Percentiles rank a stretch among this genome's conserved stretches.
These are phyloP conservation scores for Suillus placidus DNA, from an alignment of 768 basidiomycete species.

Conservation along the genomic window DNA sequence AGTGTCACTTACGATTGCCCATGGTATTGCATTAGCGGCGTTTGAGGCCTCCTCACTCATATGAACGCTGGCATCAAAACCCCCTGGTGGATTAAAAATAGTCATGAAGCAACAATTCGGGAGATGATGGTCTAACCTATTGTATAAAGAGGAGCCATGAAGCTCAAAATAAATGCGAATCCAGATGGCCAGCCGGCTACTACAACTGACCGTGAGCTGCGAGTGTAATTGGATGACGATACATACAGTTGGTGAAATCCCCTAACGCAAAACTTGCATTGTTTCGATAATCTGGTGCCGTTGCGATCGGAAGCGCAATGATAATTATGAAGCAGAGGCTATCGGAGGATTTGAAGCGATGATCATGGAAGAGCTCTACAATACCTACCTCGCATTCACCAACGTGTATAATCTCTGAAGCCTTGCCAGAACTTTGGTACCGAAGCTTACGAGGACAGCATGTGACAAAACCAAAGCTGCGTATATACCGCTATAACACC, in stretches of 20 bases:
- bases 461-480: background rate
- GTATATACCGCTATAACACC: background rate
- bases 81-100: background rate
- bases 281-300: slow-evolving; percentile 22
- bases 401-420: background rate
- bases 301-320: slow-evolving; percentile 43
- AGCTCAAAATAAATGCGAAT: slow-evolving; percentile 1
- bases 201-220: background rate
- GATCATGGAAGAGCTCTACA: background rate
- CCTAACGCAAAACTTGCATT: slow-evolving; percentile 41
- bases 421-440: background rate
- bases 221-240: background rate
- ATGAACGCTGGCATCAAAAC: background rate
- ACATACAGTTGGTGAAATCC: slow-evolving; percentile 36
- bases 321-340: slow-evolving; percentile 32
- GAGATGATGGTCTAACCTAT: background rate
- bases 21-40: background rate
- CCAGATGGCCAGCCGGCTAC: background rate
- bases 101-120: background rate
- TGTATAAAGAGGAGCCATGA: background rate
- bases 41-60: background rate
- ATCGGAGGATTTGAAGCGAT: background rate
- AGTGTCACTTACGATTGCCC: background rate
- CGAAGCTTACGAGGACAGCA: background rate
- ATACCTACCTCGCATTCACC: background rate